phyloP scores from a whole-genome alignment of 768 basidiomycete species.

The Tylopilus intermedius region DNA sequence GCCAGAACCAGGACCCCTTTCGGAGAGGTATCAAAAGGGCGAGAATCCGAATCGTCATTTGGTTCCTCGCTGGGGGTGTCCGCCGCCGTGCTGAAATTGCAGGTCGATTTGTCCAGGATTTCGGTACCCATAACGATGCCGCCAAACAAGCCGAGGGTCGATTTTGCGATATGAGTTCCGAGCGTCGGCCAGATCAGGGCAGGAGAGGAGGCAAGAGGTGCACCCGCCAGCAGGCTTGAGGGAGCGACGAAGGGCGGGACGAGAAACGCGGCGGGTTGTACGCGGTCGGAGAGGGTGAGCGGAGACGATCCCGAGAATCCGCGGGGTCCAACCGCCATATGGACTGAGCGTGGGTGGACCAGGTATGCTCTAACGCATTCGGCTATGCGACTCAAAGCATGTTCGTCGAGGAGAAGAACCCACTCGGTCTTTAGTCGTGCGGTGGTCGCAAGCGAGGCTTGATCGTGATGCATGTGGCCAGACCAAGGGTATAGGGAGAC shows the following conservation, averaged over 20 bases:
- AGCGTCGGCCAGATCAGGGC: slow-evolving; percentile 24
- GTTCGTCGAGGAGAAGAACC: slow-evolving; percentile 49
- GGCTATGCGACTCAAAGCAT: slow-evolving; percentile 36
- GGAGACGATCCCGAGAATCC: slow-evolving; percentile 31
- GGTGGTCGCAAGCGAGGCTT: slow-evolving; percentile 34
- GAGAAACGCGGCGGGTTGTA: slow-evolving; percentile 45
- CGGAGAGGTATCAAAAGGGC: slow-evolving; percentile 1
- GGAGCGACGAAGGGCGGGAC: slow-evolving; percentile 59
- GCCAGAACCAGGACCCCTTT: slow-evolving; percentile 32
- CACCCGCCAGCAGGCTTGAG: slow-evolving; percentile 15
- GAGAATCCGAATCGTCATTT: neutral
- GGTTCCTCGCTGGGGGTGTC: neutral
- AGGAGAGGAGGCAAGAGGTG: slow-evolving; percentile 16
- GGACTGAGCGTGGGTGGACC: slow-evolving; percentile 35
- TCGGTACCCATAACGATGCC: slow-evolving; percentile 34
- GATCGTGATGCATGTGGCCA: slow-evolving; percentile 16
- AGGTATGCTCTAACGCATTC: slow-evolving; percentile 35
- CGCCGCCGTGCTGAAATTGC: neutral
- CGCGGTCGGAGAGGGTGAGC: slow-evolving; percentile 26
- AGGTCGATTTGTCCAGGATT: neutral
- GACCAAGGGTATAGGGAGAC: slow-evolving; percentile 37
- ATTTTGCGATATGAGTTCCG: slow-evolving; percentile 25
- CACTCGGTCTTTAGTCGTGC: slow-evolving; percentile 42
- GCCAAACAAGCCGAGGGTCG: slow-evolving; percentile 30
- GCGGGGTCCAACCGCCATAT: slow-evolving; percentile 40